Conservation (phyloP, 2,329 filamentous ascomycete genomes). For the Phyllosticta citriasiana region DNA sequence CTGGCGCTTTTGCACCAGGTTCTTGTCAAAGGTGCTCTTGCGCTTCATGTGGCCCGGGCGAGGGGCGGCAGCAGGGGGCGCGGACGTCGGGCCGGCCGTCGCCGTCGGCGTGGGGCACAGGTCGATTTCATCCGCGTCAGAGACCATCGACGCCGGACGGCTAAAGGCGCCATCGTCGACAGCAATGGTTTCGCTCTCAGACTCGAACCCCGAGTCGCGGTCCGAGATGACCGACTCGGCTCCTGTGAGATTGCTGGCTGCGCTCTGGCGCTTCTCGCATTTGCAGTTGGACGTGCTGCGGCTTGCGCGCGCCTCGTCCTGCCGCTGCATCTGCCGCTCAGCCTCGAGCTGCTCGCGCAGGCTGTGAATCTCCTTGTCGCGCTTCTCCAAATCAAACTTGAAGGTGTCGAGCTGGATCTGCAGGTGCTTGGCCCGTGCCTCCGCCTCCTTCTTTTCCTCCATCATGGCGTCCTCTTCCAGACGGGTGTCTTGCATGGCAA, state of each 20-base stretch:
- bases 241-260: slow-evolving; percentile 24
- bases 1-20: slow-evolving; percentile 23
- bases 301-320: slow-evolving; percentile 23
- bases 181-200: slow-evolving; percentile 42
- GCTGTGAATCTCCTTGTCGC: slow-evolving; percentile 43
- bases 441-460: slow-evolving; percentile 53
- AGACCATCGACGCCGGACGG: slow-evolving; percentile 23
- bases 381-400: slow-evolving; percentile 41
- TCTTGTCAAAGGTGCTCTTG: slow-evolving; percentile 5
- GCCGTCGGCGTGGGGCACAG: slow-evolving; percentile 22
- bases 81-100: slow-evolving; percentile 13
- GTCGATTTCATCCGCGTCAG: slow-evolving; percentile 24
- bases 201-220: slow-evolving; percentile 50
- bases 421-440: slow-evolving; percentile 46
- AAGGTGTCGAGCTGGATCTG: slow-evolving; percentile 53
- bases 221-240: slow-evolving; percentile 7
- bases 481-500: slow-evolving; percentile 37
- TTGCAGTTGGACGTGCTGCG: slow-evolving; percentile 21
- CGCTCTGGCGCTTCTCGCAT: slow-evolving; percentile 5
- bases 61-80: not conserved
- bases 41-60: slow-evolving; percentile 1
- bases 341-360: slow-evolving; percentile 25
- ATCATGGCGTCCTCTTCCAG: slow-evolving; percentile 47
- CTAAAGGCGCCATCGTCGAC: slow-evolving; percentile 24
- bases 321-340: slow-evolving; percentile 23